phyloP scores from a whole-genome alignment of 345 rosid genomes.

The Citrus hindsii region DNA sequence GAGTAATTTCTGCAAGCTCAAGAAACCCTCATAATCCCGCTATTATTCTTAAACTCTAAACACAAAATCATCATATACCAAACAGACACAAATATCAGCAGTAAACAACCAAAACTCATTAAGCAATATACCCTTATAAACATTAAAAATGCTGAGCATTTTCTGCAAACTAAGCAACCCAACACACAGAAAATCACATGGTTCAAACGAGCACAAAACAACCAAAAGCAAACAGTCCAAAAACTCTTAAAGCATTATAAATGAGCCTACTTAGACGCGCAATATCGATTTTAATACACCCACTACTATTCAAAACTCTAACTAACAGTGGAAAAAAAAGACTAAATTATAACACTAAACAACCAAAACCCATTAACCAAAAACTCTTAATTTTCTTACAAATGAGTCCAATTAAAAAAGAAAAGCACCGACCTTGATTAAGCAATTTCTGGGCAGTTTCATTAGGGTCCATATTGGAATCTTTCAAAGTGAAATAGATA shows the following conservation, averaged over 20 bases:
- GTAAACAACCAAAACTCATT: background rate
- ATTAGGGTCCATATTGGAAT: slow-evolving; percentile 75
- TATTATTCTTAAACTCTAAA: background rate
- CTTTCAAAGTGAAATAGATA: slow-evolving; percentile 63
- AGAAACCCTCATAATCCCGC: background rate
- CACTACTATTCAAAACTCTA: background rate
- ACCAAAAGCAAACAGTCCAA: background rate
- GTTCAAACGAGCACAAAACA: background rate
- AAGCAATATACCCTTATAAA: background rate
- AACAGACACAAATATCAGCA: background rate
- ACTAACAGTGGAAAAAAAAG: background rate
- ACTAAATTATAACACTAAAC: background rate
- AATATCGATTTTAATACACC: background rate
- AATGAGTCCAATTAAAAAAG: background rate
- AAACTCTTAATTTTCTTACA: background rate
- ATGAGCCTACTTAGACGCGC: background rate
- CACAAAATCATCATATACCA: background rate
- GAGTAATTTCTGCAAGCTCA: background rate
- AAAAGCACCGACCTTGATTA: slow-evolving; percentile 50
- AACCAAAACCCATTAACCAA: background rate
- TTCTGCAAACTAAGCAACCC: background rate
- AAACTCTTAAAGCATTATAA: background rate
- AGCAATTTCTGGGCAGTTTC: slow-evolving; percentile 77
- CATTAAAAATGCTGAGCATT: background rate
- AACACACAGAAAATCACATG: background rate